Percentiles rank a stretch among this genome's conserved stretches.
These are phyloP conservation scores for Phanerochaete sordida DNA, from an alignment of 768 basidiomycete species.

Conservation along the genomic window DNA sequence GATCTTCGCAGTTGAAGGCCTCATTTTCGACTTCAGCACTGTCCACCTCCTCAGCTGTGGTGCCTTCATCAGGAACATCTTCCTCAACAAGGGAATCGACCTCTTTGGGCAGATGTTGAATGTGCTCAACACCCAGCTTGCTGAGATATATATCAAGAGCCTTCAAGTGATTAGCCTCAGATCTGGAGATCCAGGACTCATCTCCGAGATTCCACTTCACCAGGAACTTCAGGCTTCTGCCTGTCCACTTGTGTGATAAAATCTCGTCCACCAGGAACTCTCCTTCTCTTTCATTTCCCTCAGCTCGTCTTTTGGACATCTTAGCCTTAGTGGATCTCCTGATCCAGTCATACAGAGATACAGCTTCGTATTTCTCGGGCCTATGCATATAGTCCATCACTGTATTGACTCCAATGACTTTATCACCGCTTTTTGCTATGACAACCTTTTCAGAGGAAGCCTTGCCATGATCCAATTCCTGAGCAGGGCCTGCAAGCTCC, in stretches of 20 bases:
- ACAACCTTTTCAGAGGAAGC: not conserved
- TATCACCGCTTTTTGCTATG: not conserved
- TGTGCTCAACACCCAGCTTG: not conserved
- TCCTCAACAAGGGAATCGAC: too few relatives aligned
- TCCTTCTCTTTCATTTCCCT: not conserved
- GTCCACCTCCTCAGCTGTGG: too few relatives aligned
- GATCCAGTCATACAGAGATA: slow-evolving; percentile 22
- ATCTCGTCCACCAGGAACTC: not conserved
- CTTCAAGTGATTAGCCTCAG: not conserved
- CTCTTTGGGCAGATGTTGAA: not conserved
- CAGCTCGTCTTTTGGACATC: not conserved
- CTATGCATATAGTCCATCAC: slow-evolving; percentile 15
- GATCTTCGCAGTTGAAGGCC: too few relatives aligned
- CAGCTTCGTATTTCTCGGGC: slow-evolving; percentile 6
- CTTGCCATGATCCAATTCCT: too few relatives aligned
- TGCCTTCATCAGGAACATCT: too few relatives aligned
- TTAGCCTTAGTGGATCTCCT: slow-evolving; percentile 1
- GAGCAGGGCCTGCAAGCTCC: not conserved
- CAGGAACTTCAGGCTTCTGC: not conserved
- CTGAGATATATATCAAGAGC: not conserved
- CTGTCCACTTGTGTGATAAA: slow-evolving; percentile 13
- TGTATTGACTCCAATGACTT: not conserved
- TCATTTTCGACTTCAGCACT: too few relatives aligned
- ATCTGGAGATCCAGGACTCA: not conserved
- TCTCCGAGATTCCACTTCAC: not conserved